Conservation (phyloP, 75 land plant genomes). For the Pinus albicaulis region DNA sequence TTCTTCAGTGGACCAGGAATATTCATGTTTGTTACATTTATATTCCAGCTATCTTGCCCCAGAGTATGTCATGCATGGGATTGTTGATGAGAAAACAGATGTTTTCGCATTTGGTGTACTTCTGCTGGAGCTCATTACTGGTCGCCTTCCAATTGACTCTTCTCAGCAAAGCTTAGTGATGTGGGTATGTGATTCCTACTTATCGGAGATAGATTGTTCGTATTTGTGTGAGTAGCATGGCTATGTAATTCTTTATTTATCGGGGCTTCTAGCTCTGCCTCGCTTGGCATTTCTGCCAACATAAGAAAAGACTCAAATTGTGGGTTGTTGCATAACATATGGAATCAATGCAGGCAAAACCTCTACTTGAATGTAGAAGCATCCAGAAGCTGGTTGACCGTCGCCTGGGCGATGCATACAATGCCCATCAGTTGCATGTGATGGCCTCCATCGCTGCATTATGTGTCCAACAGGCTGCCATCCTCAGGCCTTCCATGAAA, state of each 20-base stretch:
- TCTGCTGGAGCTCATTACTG: slow-evolving; percentile 73
- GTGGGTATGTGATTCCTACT: slow-evolving; percentile 48
- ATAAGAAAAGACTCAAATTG: too few relatives aligned
- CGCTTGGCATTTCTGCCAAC: too few relatives aligned
- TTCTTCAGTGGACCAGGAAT: not conserved
- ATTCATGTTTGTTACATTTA: not conserved
- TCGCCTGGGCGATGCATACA: slow-evolving; percentile 44
- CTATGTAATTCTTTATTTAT: not conserved
- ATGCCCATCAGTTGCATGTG: slow-evolving; percentile 46
- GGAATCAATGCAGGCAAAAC: slow-evolving; percentile 65
- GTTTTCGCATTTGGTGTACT: slow-evolving; percentile 80
- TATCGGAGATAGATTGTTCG: not conserved
- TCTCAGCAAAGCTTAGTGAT: slow-evolving; percentile 65
- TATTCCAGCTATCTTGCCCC: slow-evolving; percentile 81
- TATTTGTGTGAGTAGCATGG: not conserved
- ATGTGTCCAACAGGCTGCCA: slow-evolving; percentile 69
- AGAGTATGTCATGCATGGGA: slow-evolving; percentile 92
- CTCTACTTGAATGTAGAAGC: slow-evolving; percentile 50
- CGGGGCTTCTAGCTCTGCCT: too few relatives aligned
- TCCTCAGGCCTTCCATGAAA: slow-evolving; percentile 73
- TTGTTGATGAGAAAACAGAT: slow-evolving; percentile 87
- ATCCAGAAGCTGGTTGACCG: slow-evolving; percentile 71
- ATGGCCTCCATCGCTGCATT: slow-evolving; percentile 46
- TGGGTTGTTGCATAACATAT: not conserved
- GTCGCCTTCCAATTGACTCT: slow-evolving; percentile 65